phyloP scores from a whole-genome alignment of 164 flowering plant genomes.

The Chimonanthus salicifolius region DNA sequence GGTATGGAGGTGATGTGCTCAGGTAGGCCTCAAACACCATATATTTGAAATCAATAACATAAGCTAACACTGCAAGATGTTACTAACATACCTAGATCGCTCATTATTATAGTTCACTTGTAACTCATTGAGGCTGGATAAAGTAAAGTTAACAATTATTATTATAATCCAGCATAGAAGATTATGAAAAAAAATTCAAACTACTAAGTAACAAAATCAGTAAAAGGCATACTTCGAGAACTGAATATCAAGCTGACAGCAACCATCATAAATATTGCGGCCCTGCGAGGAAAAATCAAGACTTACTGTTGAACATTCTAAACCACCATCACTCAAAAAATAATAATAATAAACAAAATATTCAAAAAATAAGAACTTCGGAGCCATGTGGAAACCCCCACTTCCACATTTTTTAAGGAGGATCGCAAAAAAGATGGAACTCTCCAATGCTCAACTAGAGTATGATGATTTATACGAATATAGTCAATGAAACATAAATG shows the following conservation, averaged over 20 bases:
- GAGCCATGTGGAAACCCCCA: no score
- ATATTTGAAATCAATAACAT: background rate
- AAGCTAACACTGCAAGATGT: conserved; percentile 1
- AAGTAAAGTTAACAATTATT: conserved; percentile 1
- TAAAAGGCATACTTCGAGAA: conserved; percentile 68
- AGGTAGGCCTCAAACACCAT: background rate
- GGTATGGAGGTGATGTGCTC: background rate
- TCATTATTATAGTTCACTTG: conserved; percentile 98
- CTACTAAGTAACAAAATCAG: background rate
- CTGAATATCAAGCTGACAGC: conserved; percentile 97
- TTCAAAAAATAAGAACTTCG: no score
- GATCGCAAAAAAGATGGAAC: background rate
- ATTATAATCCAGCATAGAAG: background rate
- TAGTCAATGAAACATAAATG: no score
- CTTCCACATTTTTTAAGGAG: no score
- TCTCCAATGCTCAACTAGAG: background rate
- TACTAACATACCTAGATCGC: conserved; percentile 64
- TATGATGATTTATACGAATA: background rate
- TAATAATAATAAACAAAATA: no score
- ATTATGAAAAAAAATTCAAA: background rate
- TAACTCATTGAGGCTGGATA: conserved; percentile 76
- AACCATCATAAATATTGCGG: conserved; percentile 97
- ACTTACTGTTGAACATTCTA: no score
- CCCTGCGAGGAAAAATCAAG: conserved; percentile 41
- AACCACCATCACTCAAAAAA: no score